Base-by-base conservation (phyloP, 192 early-diverging fungal species). In the Umbelopsis isabellina region DNA sequence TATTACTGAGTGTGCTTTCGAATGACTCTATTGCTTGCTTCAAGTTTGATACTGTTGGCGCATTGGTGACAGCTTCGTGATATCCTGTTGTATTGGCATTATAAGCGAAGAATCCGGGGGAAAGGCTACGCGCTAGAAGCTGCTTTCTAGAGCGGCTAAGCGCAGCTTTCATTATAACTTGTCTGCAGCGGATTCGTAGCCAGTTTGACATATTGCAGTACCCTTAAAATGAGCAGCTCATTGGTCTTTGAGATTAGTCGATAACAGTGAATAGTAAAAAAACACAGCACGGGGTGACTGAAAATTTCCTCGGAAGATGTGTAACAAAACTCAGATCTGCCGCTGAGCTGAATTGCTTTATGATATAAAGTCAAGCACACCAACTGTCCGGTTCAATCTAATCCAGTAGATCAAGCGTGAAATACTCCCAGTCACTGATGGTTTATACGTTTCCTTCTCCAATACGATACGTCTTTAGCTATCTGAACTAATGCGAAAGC, bases 51-150 rank as follows among this genome's bases (percentile, higher is more conserved):
- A 65, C 45, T 35, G 70, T 47, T 44, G 30, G 61, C n/a, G 53
- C 69, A 71, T 53, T 46, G 4, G 41, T 22, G 45, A 46, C 65
- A 15, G 48, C 70, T 61, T 49, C 58, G 27, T 49, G 64, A 41
- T 33, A 68, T 47, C 67, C 53, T 48, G 53, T 52, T 16, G 25
- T 65, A 58, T 68, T 65, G 30, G 55, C 49, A 37, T 74, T 68
- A 33, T 67, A 74, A 12, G 72, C 66, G 16, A 67, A 53, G n/a
- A 74, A 52, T 23, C 65, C 51, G 12, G 72, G 72, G 16, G 52
- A 22, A 21, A 72, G 50, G 35, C 51, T 22, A 55, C 50, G 69
- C 23, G 51, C 45, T 23, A 71, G 50, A 22, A 71, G 52, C 23
- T 69, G 48, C 20, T 49, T 69, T 47, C 47, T 20, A n/a, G 67